Evolutionary conservation across 73 alveolate genomes (phyloP), one percentile per base, ranked within the genome.

Genomic region (Tetrahymena borealis): DNA sequence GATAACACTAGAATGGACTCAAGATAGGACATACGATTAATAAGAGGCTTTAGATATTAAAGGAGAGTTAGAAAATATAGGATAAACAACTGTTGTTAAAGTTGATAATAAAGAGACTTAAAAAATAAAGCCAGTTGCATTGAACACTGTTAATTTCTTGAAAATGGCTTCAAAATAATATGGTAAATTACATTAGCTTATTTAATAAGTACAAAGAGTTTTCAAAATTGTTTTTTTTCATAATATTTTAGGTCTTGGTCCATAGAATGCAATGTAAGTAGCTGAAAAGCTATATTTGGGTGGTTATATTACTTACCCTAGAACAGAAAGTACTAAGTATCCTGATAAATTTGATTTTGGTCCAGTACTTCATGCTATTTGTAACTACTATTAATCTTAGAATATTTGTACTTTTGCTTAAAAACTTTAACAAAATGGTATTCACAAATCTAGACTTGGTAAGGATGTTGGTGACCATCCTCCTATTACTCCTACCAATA

Each of bases 381-480:
- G 95, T 90, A 78, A 91, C n/a, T 60, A 60, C 32, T 35, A 60
- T 60, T 60, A 60, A 60, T 24, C n/a, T 60, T 60, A 60, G 85
- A 60, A 60, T 6, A 60, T 60, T 60, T n/a, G 85, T 35, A 60
- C 7, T 0, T 60, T 24, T 60, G 85, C 85, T n/a, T 60, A 60
- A 60, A 60, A 60, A 60, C 35, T 60, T 13, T 15, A 13, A 13
- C 31, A 60, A 60, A 60, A 60, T 60, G 85, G 85, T 18, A 78
- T 90, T 79, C 95, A 40, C 40, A 95, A 93, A 90, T 98, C 99
- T 15, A 96, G 96, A 93, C 91, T 97, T 77, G 99, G 99, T 12
- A 97, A 96, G 20, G 99, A 99, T 94, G 98, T 98, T 33, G 99
- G 99, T 10, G 99, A 99, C 92, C 99, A 99, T 95, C 99, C 99